A percentile compares a stretch with the other conserved stretches of the same genome.
These are phyloP conservation scores for Fraxinus nigra DNA, from an alignment of 305 asterid genomes.

Conservation along the genomic window DNA sequence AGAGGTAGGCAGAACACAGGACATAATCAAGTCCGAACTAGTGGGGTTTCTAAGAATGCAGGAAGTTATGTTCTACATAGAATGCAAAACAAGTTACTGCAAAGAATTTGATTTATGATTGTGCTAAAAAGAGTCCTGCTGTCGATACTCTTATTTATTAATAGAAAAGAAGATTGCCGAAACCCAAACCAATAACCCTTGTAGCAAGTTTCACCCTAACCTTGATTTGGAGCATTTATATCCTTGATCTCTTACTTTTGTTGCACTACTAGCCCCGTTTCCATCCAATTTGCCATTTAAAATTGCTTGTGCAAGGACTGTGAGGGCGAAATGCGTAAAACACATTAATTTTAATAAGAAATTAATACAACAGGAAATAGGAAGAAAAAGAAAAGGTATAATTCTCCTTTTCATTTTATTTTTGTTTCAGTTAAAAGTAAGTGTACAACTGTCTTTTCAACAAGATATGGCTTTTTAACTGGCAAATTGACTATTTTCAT, in stretches of 20 bases:
- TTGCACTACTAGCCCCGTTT: not conserved
- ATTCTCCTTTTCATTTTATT: not conserved
- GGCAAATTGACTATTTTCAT: not conserved
- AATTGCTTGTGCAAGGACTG: not conserved
- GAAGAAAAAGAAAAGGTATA: not conserved
- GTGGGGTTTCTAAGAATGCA: slow-evolving; percentile 1
- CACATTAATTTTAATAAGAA: not conserved
- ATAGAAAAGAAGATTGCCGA: not conserved
- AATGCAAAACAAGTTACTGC: not conserved
- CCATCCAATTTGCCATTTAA: not conserved
- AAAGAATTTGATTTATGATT: not conserved
- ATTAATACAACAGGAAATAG: not conserved
- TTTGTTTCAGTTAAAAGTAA: not conserved
- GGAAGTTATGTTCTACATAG: slow-evolving; percentile 3
- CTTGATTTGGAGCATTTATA: not conserved
- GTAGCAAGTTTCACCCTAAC: not conserved
- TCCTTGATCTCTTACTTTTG: not conserved
- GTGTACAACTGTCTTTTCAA: not conserved
- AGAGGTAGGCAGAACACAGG: slow-evolving; percentile 51
- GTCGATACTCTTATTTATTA: not conserved
- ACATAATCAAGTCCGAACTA: slow-evolving; percentile 9
- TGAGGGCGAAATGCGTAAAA: not conserved
- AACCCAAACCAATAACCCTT: not conserved
- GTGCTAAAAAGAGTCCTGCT: not conserved
- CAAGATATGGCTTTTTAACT: not conserved